phyloP scores from a whole-genome alignment of 768 basidiomycete species.

The Botryobasidium botryosum region DNA sequence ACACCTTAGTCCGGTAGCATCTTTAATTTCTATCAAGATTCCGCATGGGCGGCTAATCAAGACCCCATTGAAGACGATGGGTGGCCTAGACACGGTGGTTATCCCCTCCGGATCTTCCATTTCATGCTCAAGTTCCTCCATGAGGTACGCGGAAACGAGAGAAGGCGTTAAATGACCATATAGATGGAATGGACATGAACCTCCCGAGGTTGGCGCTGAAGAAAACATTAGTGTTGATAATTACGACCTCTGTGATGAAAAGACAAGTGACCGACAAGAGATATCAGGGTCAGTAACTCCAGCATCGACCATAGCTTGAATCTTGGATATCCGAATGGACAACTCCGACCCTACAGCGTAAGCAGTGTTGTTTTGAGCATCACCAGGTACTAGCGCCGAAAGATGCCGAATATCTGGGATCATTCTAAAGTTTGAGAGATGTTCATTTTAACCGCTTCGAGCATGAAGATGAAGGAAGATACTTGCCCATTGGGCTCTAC shows the following conservation, averaged over 20 bases:
- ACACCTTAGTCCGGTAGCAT: slow-evolving; percentile 54
- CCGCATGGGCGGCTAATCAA: slow-evolving; percentile 71
- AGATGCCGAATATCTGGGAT: slow-evolving; percentile 48
- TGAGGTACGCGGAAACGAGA: slow-evolving; percentile 32
- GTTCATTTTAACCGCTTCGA: not conserved
- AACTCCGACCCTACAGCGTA: slow-evolving; percentile 39
- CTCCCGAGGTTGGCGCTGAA: slow-evolving; percentile 32
- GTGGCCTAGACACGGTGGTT: slow-evolving; percentile 38
- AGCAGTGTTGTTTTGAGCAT: slow-evolving; percentile 39
- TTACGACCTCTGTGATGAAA: not conserved
- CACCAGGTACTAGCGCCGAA: slow-evolving; percentile 45
- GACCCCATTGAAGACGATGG: slow-evolving; percentile 42
- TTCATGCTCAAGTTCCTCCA: slow-evolving; percentile 60
- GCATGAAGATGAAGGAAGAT: not conserved
- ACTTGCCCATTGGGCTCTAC: slow-evolving; percentile 45
- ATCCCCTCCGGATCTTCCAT: slow-evolving; percentile 58
- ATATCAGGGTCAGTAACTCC: slow-evolving; percentile 22
- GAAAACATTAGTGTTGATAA: not conserved
- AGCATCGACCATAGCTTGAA: slow-evolving; percentile 34
- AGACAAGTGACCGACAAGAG: no score
- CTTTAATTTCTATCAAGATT: slow-evolving; percentile 45
- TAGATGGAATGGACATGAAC: slow-evolving; percentile 47
- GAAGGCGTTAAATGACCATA: slow-evolving; percentile 47
- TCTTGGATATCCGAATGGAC: slow-evolving; percentile 31
- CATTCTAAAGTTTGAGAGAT: slow-evolving; percentile 23